Evolutionary conservation across 2,329 filamentous ascomycete species (phyloP), one percentile per base, ranked within the genome.

Genomic region (Tympanopsis confertula): DNA sequence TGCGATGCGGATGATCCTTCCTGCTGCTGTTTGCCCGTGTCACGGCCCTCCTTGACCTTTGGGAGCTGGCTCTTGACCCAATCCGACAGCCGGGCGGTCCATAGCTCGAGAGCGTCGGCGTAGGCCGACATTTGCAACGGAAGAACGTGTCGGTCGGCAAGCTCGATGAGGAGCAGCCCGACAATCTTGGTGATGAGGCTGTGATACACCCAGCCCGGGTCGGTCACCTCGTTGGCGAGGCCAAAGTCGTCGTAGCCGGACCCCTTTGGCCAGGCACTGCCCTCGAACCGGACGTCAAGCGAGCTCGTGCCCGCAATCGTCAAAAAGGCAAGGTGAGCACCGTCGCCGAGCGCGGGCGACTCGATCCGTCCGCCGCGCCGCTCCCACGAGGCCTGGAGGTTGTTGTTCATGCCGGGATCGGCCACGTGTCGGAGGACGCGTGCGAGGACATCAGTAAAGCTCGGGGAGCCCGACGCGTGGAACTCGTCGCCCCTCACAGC

Each of bases 181-280:
- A 86, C 80, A 29, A 96, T 66, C 57, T 95, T 78, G 10, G 77
- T 84, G 41, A 96, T 71, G 4, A 84, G 61, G 29, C 69, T 72
- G 61, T 96, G 91, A 53, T 94, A 91, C 10, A 69, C 58, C 51
- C 94, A 94, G 1, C 73, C 79, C 0, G 86, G 86, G 54, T 96
- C 91, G 17, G 84, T 80, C 42, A 84, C 76, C 26, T 69, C 71
- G 19, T 78, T 67, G 71, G 96, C 86, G 78, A 86, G 89, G 33
- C 87, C 81, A 48, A 84, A 88, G 38, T 78, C 93, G 53, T 96
- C 89, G 59, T 94, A 93, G 58, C 83, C 91, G 42, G 82, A 88
- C 64, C 33, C 82, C 83, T 26, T 64, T 50, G 39, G 19, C 24
- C 38, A 40, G 20, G 37, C 40, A 10, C 43, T 37, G 5, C 41